phyloP scores from a whole-genome alignment of 1,284 basidiomycete species.

The Grifola frondosa region DNA sequence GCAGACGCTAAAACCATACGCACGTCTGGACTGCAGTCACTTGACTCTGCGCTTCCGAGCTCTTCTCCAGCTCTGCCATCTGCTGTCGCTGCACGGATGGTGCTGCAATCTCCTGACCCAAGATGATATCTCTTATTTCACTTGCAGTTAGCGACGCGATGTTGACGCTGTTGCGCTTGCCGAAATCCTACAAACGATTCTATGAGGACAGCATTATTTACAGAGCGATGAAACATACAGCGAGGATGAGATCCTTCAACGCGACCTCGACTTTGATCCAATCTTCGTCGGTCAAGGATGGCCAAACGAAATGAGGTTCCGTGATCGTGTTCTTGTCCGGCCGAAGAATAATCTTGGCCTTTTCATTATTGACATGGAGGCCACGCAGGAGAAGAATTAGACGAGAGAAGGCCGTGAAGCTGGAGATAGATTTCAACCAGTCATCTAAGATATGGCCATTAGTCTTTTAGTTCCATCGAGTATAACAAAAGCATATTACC shows the following conservation, averaged over 20 bases:
- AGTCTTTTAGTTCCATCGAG: too few species aligned
- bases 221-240: slow-evolving; percentile 44
- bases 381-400: slow-evolving; percentile 94
- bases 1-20: neutral
- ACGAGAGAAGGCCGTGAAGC: slow-evolving; percentile 98
- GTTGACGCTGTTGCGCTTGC: slow-evolving; percentile 98
- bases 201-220: slow-evolving; percentile 6
- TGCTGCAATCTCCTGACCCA: slow-evolving; percentile 96
- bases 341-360: slow-evolving; percentile 93
- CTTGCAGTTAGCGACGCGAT: slow-evolving; percentile 95
- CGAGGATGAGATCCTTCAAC: slow-evolving; percentile 90
- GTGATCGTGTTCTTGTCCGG: slow-evolving; percentile 95
- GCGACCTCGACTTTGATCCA: slow-evolving; percentile 99
- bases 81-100: slow-evolving; percentile 94
- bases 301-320: slow-evolving; percentile 99
- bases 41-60: slow-evolving; percentile 89
- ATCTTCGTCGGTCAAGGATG: slow-evolving; percentile 90
- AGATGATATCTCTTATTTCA: slow-evolving; percentile 95
- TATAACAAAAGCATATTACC: slow-evolving; percentile 40
- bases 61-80: slow-evolving; percentile 99
- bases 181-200: slow-evolving; percentile 73
- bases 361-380: slow-evolving; percentile 99
- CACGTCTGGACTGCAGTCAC: slow-evolving; percentile 95
- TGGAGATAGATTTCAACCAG: slow-evolving; percentile 98
- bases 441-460: slow-evolving; percentile 63